Conservation (phyloP, 768 basidiomycete genomes). For the Hericium rajendrae region DNA sequence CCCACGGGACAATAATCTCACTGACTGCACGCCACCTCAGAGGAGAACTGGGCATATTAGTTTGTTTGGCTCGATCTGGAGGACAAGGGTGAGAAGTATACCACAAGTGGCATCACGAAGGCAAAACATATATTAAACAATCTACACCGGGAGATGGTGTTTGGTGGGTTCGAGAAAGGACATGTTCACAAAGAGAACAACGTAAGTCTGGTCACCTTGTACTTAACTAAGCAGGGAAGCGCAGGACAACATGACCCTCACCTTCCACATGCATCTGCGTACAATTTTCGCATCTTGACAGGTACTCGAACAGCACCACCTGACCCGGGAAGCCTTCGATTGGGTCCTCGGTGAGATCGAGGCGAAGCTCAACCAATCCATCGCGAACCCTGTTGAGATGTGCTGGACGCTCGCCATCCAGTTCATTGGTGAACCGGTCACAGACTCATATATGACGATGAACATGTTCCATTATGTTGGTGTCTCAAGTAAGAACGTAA, state of each 20-base stretch:
- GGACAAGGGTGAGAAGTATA: constrained; percentile 3
- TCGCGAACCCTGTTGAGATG: constrained; percentile 96
- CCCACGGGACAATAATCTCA: no score
- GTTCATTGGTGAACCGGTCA: constrained; percentile 98
- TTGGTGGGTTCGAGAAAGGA: constrained; percentile 81
- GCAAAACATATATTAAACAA: constrained; percentile 68
- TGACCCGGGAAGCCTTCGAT: constrained; percentile 90
- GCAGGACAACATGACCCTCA: constrained; percentile 81
- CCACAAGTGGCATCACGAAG: constrained; percentile 26
- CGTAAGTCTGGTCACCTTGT: constrained; percentile 38
- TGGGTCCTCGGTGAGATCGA: constrained; percentile 96
- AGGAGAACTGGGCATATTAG: constrained; percentile 73
- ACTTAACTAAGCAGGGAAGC: constrained; percentile 69
- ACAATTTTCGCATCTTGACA: constrained; percentile 80
- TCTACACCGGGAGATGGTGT: constrained; percentile 84
- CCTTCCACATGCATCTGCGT: constrained; percentile 90
- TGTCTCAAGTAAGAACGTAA: constrained; percentile 99
- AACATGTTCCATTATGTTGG: constrained; percentile 99
- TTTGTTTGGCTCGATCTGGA: constrained; percentile 37
- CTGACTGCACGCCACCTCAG: no score
- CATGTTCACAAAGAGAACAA: constrained; percentile 97
- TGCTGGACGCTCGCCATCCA: constrained; percentile 96
- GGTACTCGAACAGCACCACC: constrained; percentile 79
- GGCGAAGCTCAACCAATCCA: constrained; percentile 87
- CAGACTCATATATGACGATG: constrained; percentile 97